Percentiles rank a stretch among this genome's conserved stretches.
These are phyloP conservation scores for Neurospora sp. DNA, from an alignment of 495 filamentous ascomycete species.

Conservation along the genomic window DNA sequence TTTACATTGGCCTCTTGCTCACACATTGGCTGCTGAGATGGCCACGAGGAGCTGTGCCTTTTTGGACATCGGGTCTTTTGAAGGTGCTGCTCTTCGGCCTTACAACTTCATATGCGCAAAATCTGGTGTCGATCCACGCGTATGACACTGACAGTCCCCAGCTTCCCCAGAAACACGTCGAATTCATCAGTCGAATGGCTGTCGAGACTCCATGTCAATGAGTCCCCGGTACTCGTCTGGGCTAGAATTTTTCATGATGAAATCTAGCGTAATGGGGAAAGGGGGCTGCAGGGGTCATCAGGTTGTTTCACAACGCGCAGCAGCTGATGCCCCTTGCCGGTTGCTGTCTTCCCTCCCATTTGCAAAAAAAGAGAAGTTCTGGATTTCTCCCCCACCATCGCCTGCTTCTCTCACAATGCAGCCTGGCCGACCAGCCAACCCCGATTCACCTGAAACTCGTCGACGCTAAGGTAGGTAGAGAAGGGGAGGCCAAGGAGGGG, in stretches of 20 bases:
- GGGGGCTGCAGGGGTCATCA: neutral
- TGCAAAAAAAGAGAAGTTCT: neutral
- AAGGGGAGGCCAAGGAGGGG: constrained; percentile 8
- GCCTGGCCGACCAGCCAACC: neutral
- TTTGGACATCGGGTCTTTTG: neutral
- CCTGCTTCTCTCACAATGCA: neutral
- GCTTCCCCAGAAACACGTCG: neutral
- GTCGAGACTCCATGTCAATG: neutral
- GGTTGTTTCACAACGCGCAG: neutral
- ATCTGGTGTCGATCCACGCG: neutral
- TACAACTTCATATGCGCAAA: neutral
- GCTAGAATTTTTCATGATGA: neutral
- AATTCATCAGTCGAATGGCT: neutral
- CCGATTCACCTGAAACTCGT: constrained; percentile 24
- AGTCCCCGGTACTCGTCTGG: neutral
- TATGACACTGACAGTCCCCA: neutral
- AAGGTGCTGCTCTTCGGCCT: neutral
- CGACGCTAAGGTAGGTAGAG: constrained; percentile 9
- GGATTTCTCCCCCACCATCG: neutral
- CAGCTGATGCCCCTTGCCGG: neutral
- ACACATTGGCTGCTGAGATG: neutral
- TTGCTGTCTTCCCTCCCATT: neutral
- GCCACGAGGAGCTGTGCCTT: neutral
- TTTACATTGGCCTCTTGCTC: neutral
- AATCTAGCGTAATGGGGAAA: neutral